Conservation (phyloP, 2,329 filamentous ascomycete species). For the Dendryphion nanum region DNA sequence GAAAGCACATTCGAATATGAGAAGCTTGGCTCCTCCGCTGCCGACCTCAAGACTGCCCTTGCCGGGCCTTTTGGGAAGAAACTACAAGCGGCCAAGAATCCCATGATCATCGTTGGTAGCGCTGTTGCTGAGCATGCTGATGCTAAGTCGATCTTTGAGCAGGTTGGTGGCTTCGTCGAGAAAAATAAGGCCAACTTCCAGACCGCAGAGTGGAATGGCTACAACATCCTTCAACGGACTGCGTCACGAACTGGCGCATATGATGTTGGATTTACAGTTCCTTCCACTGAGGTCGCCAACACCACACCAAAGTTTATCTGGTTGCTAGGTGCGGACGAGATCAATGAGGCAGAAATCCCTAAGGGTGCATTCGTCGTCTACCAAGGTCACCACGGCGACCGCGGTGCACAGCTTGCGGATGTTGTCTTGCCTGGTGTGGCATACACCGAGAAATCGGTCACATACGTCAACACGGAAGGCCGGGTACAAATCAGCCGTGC, state of each 20-base stretch:
- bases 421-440: constrained; percentile 90
- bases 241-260: constrained; percentile 92
- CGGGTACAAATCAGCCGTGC: constrained; percentile 91
- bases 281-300: constrained; percentile 75
- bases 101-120: constrained; percentile 96
- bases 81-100: constrained; percentile 79
- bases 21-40: constrained; percentile 77
- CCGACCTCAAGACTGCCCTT: constrained; percentile 80
- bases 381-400: constrained; percentile 96
- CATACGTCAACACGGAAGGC: constrained; percentile 97
- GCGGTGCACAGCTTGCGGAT: constrained; percentile 87
- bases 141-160: constrained; percentile 90
- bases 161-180: constrained; percentile 84
- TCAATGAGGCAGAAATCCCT: constrained; percentile 80
- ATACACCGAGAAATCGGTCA: constrained; percentile 95
- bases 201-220: constrained; percentile 92
- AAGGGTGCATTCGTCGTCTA: constrained; percentile 97
- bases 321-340: constrained; percentile 93
- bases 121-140: constrained; percentile 88
- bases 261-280: constrained; percentile 90
- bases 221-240: constrained; percentile 91
- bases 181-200: constrained; percentile 88
- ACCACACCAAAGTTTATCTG: constrained; percentile 93
- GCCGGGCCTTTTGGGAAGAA: constrained; percentile 90
- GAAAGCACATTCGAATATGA: constrained; percentile 95